A percentile compares a stretch with the other conserved stretches of the same genome.
These are phyloP conservation scores for Hevea brasiliensis DNA, from an alignment of 345 rosid species.

Conservation along the genomic window DNA sequence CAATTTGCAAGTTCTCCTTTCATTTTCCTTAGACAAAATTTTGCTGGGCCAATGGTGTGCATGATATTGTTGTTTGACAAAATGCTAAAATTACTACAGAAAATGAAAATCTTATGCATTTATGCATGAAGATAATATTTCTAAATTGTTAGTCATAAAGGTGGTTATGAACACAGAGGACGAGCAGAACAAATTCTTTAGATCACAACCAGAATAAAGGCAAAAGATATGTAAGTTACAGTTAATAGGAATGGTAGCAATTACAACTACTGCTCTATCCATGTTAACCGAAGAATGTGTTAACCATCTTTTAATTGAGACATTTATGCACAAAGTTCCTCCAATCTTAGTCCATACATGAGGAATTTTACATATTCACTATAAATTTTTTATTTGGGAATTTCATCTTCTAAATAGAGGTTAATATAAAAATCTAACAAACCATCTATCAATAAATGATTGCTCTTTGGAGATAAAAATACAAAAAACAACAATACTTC, in stretches of 20 bases:
- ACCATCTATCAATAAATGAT: too few species aligned
- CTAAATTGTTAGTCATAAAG: not conserved
- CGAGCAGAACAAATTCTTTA: not conserved
- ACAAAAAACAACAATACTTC: too few species aligned
- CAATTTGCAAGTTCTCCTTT: not conserved
- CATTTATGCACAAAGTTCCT: not conserved
- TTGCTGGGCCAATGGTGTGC: not conserved
- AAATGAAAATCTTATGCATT: not conserved
- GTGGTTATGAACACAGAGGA: not conserved
- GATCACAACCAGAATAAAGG: not conserved
- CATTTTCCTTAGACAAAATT: not conserved
- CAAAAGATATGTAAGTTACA: not conserved
- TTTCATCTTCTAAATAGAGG: too few species aligned
- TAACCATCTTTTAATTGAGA: too few species aligned
- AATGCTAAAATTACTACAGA: not conserved
- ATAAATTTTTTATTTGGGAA: not conserved
- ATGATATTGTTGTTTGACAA: not conserved
- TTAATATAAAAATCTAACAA: too few species aligned
- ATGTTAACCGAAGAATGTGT: too few species aligned
- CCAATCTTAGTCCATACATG: not conserved
- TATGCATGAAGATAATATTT: not conserved
- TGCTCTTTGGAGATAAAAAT: too few species aligned
- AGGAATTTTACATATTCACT: not conserved
- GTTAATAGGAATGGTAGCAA: not conserved
- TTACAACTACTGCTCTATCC: too few species aligned